Evolutionary conservation across 805 yeast genomes (phyloP).

Genomic region (Candida krabiensis): DNA sequence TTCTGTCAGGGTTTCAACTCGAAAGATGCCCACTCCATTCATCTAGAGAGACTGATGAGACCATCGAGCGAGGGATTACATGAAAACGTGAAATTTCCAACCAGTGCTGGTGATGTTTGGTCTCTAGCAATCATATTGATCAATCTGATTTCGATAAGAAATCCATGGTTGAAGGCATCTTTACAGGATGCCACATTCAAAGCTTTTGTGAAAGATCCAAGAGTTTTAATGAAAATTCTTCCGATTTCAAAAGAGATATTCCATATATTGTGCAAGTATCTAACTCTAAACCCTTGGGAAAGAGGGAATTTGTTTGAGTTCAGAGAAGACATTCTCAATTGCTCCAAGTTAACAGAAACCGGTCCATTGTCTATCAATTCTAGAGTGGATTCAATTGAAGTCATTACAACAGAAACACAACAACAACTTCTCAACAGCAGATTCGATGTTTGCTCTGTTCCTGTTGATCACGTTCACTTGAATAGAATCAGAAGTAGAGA

Average conservation of each 20-base stretch:
- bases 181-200: constrained; percentile 63
- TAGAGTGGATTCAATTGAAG: constrained; percentile 23
- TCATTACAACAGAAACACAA: constrained; percentile 30
- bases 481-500: constrained; percentile 31
- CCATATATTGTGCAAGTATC: constrained; percentile 44
- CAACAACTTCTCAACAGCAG: constrained; percentile 6
- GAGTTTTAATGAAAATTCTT: constrained; percentile 60
- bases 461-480: constrained; percentile 35
- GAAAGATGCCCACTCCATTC: constrained; percentile 32
- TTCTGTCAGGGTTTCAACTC: constrained; percentile 40
- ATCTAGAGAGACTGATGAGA: constrained; percentile 27
- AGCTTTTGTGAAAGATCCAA: constrained; percentile 56
- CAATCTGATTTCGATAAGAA: constrained; percentile 78
- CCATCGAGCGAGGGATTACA: constrained; percentile 23
- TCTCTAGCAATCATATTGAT: constrained; percentile 78
- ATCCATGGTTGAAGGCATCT: constrained; percentile 88
- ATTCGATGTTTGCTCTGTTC: constrained; percentile 32
- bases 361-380: constrained; percentile 37
- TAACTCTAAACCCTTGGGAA: constrained; percentile 48
- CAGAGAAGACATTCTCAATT: constrained; percentile 36
- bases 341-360: constrained; percentile 28
- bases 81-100: constrained; percentile 49
- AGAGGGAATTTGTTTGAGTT: constrained; percentile 43
- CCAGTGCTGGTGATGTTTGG: constrained; percentile 84
- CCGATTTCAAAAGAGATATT: constrained; percentile 71